Evolutionary conservation across 192 early-diverging fungal genomes (phyloP).

Genomic region (Coemansia sp.): DNA sequence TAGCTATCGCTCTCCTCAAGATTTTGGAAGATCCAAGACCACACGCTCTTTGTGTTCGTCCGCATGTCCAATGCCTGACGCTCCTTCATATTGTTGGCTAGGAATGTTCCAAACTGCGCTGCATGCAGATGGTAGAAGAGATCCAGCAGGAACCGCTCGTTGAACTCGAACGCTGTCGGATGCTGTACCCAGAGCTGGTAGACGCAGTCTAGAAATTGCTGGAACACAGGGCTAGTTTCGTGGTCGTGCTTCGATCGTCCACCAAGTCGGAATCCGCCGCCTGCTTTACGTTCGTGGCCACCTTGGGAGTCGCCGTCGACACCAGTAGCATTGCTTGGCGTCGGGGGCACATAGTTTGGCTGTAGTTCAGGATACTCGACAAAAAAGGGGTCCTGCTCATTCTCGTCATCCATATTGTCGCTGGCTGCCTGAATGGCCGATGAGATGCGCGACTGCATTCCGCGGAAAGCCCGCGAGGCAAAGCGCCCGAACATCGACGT

Average conservation of each 20-base stretch:
- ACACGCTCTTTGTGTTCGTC: constrained; percentile 63
- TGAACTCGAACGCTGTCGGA: constrained; percentile 92
- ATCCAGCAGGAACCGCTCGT: constrained; percentile 74
- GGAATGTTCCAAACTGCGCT: constrained; percentile 92
- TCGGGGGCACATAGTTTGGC: constrained; percentile 25
- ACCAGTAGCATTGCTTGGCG: background rate
- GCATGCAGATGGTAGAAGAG: constrained; percentile 86
- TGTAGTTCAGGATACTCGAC: constrained; percentile 39
- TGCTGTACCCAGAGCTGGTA: constrained; percentile 88
- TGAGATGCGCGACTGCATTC: constrained; percentile 48
- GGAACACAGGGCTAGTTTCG: constrained; percentile 93
- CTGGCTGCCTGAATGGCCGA: constrained; percentile 46
- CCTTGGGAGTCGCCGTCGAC: background rate
- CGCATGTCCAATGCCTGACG: constrained; percentile 53
- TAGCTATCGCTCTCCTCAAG: background rate
- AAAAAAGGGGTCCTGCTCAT: constrained; percentile 35
- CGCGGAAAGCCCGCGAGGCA: constrained; percentile 35
- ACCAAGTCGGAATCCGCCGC: constrained; percentile 34
- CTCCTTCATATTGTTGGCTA: constrained; percentile 89
- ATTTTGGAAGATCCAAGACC: constrained; percentile 68
- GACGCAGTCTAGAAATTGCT: constrained; percentile 96
- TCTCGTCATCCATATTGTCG: constrained; percentile 38
- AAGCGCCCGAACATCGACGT: constrained; percentile 48
- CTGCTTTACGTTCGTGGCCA: background rate
- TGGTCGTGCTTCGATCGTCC: constrained; percentile 56